Percentiles rank a stretch among this genome's conserved stretches.
These are phyloP conservation scores for Eudorina sp. DNA, from an alignment of 139 green algal species.

Conservation along the genomic window DNA sequence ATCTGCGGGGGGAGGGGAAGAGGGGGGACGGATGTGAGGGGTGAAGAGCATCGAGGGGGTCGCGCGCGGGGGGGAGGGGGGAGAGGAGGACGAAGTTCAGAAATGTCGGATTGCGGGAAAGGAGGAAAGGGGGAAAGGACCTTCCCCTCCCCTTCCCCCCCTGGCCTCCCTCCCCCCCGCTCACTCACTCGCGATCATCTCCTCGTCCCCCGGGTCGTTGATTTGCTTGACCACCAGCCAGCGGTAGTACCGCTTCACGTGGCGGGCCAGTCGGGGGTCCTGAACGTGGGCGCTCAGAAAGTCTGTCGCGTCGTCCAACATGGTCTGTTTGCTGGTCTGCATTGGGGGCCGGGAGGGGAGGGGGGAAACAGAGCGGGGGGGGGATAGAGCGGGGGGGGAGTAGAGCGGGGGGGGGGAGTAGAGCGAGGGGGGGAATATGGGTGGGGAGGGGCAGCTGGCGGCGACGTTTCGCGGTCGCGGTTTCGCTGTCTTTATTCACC, in stretches of 20 bases:
- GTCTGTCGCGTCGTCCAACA: background rate
- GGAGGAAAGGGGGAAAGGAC: background rate
- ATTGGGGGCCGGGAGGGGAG: background rate
- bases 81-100: background rate
- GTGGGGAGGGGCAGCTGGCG: too few relatives aligned
- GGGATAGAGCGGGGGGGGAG: background rate
- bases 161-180: background rate
- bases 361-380: background rate
- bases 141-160: background rate
- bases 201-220: conserved; percentile 6
- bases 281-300: background rate
- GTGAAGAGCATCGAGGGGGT: too few relatives aligned
- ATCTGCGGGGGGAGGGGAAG: background rate
- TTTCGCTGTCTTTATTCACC: too few relatives aligned
- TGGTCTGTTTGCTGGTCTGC: background rate
- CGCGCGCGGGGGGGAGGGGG: background rate
- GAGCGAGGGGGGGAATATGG: background rate
- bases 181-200: background rate
- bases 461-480: too few relatives aligned
- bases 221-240: background rate
- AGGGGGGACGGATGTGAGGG: background rate
- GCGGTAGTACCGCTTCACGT: conserved; percentile 18
- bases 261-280: background rate
- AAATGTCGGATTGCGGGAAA: background rate
- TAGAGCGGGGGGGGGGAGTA: too few relatives aligned